A percentile compares a stretch with the other conserved stretches of the same genome.
These are phyloP conservation scores for Beauveria sp. DNA, from an alignment of 2,329 filamentous ascomycete genomes.

Conservation along the genomic window DNA sequence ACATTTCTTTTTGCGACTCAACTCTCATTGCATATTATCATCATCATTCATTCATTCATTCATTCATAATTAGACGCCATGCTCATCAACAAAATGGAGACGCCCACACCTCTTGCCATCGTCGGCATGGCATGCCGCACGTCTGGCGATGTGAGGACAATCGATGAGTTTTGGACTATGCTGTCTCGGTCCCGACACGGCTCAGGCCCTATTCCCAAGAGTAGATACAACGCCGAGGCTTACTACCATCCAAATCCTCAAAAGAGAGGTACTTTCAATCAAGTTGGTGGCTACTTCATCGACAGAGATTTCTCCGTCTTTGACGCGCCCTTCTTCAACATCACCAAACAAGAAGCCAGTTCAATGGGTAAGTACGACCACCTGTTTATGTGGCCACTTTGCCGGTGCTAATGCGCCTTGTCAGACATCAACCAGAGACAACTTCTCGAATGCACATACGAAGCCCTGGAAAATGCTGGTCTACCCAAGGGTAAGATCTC, in stretches of 20 bases:
- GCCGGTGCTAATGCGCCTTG: neutral
- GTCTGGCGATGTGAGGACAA: slow-evolving; percentile 33
- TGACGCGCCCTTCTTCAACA: slow-evolving; percentile 44
- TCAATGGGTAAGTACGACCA: slow-evolving; percentile 30
- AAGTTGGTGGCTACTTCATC: slow-evolving; percentile 33
- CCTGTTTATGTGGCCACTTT: neutral
- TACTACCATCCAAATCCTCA: slow-evolving; percentile 36
- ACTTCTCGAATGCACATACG: slow-evolving; percentile 45
- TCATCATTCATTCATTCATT: neutral
- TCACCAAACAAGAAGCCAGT: slow-evolving; percentile 42
- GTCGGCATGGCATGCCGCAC: slow-evolving; percentile 41
- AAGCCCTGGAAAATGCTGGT: slow-evolving; percentile 46
- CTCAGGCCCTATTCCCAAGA: slow-evolving; percentile 34
- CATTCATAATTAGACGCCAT: neutral
- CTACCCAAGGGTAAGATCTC: slow-evolving; percentile 34
- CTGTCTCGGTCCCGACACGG: slow-evolving; percentile 32
- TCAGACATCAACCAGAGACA: slow-evolving; percentile 45
- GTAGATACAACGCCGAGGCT: slow-evolving; percentile 37
- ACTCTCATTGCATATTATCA: slow-evolving; percentile 1
- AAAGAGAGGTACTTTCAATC: slow-evolving; percentile 32
- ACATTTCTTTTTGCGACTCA: neutral
- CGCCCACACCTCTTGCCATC: slow-evolving; percentile 32
- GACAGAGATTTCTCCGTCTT: slow-evolving; percentile 38
- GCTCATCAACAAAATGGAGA: neutral
- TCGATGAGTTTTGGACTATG: slow-evolving; percentile 38